These are phyloP conservation scores for Spathaspora arborariae DNA, from an alignment of 805 yeast genomes.

Conservation along the genomic window DNA sequence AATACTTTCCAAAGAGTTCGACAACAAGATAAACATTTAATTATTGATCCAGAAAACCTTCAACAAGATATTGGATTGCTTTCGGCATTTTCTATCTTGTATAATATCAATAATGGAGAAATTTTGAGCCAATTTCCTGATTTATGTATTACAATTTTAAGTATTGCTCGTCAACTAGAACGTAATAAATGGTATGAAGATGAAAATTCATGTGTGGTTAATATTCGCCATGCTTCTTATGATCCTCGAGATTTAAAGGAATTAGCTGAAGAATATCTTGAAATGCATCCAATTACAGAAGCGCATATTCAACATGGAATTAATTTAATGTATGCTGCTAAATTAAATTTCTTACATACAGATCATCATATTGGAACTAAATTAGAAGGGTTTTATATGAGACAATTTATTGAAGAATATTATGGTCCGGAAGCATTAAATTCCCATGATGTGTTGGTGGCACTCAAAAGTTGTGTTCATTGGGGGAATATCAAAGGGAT, in stretches of 20 bases:
- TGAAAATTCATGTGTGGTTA: slow-evolving; percentile 39
- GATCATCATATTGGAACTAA: slow-evolving; percentile 54
- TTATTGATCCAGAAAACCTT: slow-evolving; percentile 30
- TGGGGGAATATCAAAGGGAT: slow-evolving; percentile 53
- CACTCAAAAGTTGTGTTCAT: slow-evolving; percentile 49
- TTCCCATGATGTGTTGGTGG: slow-evolving; percentile 41
- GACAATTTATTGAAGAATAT: slow-evolving; percentile 27
- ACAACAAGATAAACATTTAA: slow-evolving; percentile 46
- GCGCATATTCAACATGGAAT: slow-evolving; percentile 41
- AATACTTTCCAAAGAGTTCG: slow-evolving; percentile 46
- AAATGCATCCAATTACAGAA: slow-evolving; percentile 18
- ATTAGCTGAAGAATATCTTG: slow-evolving; percentile 32
- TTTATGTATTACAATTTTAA: slow-evolving; percentile 45
- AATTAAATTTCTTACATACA: slow-evolving; percentile 51
- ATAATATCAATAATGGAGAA: slow-evolving; percentile 30
- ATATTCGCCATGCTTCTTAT: slow-evolving; percentile 28
- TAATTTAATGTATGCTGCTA: slow-evolving; percentile 41
- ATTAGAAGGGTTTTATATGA: slow-evolving; percentile 43
- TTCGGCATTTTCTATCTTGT: slow-evolving; percentile 43
- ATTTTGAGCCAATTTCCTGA: slow-evolving; percentile 34
- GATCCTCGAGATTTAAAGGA: slow-evolving; percentile 24
- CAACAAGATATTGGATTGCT: slow-evolving; percentile 32
- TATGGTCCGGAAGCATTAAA: slow-evolving; percentile 39
- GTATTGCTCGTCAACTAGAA: slow-evolving; percentile 49
- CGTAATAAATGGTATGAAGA: slow-evolving; percentile 47